Evolutionary conservation across 345 rosid species (phyloP).

Genomic region (Euclidium syriacum): DNA sequence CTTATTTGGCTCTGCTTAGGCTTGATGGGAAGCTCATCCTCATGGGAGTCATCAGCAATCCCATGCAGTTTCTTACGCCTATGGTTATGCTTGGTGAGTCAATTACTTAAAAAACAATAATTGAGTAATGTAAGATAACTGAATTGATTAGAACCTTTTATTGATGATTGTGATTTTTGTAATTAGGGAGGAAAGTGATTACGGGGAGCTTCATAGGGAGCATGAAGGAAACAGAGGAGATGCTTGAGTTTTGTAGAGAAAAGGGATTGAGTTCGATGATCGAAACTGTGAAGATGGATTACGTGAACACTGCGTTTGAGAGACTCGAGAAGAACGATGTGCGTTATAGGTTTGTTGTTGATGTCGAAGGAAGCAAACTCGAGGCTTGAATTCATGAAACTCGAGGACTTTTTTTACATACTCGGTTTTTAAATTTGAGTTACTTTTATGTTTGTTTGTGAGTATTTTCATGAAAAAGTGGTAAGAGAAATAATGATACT

Average conservation of each 20-base stretch:
- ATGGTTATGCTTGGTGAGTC: conserved; percentile 78
- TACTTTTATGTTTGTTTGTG: conserved; percentile 13
- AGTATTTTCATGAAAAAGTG: background rate
- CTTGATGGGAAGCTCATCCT: conserved; percentile 84
- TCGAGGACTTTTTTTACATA: background rate
- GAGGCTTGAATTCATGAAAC: conserved; percentile 16
- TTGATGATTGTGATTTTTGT: background rate
- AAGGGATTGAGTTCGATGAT: conserved; percentile 60
- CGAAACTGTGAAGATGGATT: conserved; percentile 84
- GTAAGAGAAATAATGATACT: background rate
- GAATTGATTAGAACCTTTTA: too few species aligned
- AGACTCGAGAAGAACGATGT: conserved; percentile 92
- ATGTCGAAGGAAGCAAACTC: conserved; percentile 84
- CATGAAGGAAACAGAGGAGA: conserved; percentile 79
- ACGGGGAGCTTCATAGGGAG: conserved; percentile 84
- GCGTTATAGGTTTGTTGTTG: conserved; percentile 86
- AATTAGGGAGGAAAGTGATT: conserved; percentile 63
- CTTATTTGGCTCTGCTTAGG: conserved; percentile 62
- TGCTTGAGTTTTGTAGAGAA: conserved; percentile 71
- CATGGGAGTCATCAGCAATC: conserved; percentile 71
- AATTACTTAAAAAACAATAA: background rate
- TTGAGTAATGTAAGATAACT: too few species aligned
- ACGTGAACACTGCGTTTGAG: conserved; percentile 71
- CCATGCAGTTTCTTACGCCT: conserved; percentile 68
- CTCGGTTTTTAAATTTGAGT: background rate